Percentiles rank a stretch among this genome's conserved stretches.
These are phyloP conservation scores for Xanthoconium separans DNA, from an alignment of 1,284 basidiomycete species.

Conservation along the genomic window DNA sequence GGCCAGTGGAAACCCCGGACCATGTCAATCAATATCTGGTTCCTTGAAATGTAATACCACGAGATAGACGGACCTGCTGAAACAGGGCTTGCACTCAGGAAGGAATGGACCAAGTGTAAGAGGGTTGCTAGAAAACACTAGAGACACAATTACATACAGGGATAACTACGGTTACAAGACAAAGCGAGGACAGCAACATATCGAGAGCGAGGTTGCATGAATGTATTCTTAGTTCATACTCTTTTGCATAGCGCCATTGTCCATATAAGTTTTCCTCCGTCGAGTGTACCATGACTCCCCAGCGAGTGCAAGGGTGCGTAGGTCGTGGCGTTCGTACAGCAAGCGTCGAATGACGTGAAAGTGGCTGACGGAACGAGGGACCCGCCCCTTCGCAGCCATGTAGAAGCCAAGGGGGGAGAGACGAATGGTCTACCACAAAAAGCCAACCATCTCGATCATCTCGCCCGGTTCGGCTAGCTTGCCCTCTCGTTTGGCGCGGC, in stretches of 20 bases:
- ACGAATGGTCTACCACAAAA: conserved; percentile 7
- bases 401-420: background rate
- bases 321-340: background rate
- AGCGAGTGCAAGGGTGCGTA: background rate
- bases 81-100: too few species aligned
- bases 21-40: too few species aligned
- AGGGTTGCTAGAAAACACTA: background rate
- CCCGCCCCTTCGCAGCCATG: background rate
- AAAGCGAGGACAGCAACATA: background rate
- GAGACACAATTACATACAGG: background rate
- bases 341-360: background rate
- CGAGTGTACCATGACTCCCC: background rate
- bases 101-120: too few species aligned
- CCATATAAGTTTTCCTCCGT: background rate
- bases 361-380: background rate
- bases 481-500: conserved; percentile 27
- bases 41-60: too few species aligned
- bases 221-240: background rate
- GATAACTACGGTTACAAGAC: background rate
- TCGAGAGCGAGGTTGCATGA: background rate
- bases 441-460: conserved; percentile 31
- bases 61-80: too few species aligned
- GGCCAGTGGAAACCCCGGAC: too few species aligned
- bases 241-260: background rate
- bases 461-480: conserved; percentile 21